phyloP scores from a whole-genome alignment of 805 yeast genomes.

The Lipomyces orientalis region DNA sequence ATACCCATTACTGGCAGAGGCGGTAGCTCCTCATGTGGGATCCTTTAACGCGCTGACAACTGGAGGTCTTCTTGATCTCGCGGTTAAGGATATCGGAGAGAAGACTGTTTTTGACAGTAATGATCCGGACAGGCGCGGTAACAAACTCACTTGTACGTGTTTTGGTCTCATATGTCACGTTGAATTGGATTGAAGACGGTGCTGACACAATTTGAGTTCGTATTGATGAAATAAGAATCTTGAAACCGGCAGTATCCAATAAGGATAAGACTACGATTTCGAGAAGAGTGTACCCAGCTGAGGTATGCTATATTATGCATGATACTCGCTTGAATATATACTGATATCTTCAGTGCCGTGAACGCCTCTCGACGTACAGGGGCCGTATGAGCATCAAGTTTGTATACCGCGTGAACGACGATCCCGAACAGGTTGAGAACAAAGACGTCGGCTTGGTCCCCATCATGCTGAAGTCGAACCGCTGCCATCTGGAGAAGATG shows the following conservation, averaged over 20 bases:
- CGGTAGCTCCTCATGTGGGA: constrained; percentile 93
- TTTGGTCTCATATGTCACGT: neutral
- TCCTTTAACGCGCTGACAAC: constrained; percentile 95
- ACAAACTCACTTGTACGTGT: constrained; percentile 61
- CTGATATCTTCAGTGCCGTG: constrained; percentile 61
- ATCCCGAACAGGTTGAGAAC: constrained; percentile 75
- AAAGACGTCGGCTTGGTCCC: constrained; percentile 94
- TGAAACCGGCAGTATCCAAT: constrained; percentile 80
- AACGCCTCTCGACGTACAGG: constrained; percentile 81
- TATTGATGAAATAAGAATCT: constrained; percentile 86
- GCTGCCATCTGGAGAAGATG: constrained; percentile 86
- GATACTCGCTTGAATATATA: neutral
- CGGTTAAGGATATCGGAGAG: constrained; percentile 85
- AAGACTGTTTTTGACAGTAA: constrained; percentile 84
- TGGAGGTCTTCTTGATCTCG: constrained; percentile 85
- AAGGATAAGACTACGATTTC: constrained; percentile 76
- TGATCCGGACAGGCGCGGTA: constrained; percentile 74
- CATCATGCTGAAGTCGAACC: constrained; percentile 84
- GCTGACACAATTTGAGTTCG: constrained; percentile 52
- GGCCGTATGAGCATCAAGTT: constrained; percentile 79
- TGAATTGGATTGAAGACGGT: neutral
- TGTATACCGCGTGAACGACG: constrained; percentile 86
- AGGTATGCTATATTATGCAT: constrained; percentile 41
- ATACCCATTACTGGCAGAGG: constrained; percentile 81
- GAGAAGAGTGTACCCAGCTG: constrained; percentile 81